phyloP scores from a whole-genome alignment of 2,329 filamentous ascomycete genomes.

The Botryotinia convoluta region DNA sequence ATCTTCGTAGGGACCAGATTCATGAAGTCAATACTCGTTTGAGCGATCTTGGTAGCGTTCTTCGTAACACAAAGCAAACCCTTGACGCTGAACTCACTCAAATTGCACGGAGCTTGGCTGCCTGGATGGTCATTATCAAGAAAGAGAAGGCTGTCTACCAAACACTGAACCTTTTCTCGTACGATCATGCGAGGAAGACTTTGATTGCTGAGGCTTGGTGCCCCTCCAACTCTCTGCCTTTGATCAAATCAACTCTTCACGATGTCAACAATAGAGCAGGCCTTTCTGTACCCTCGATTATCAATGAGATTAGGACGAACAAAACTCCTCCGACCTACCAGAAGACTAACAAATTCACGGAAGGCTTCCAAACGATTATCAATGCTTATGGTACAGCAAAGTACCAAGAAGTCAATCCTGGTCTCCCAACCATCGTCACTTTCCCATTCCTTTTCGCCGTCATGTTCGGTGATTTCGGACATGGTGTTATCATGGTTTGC shows the following conservation, averaged over 20 bases:
- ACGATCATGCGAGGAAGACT: slow-evolving; percentile 91
- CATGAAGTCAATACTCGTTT: slow-evolving; percentile 95
- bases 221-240: slow-evolving; percentile 81
- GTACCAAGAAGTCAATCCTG: slow-evolving; percentile 96
- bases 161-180: slow-evolving; percentile 93
- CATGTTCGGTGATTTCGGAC: slow-evolving; percentile 99
- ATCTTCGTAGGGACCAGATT: slow-evolving; percentile 91
- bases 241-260: slow-evolving; percentile 90
- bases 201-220: slow-evolving; percentile 98
- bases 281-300: slow-evolving; percentile 94
- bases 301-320: slow-evolving; percentile 95
- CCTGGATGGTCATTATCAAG: slow-evolving; percentile 96
- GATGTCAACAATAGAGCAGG: slow-evolving; percentile 96
- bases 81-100: slow-evolving; percentile 90
- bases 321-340: slow-evolving; percentile 97
- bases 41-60: slow-evolving; percentile 84
- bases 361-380: slow-evolving; percentile 98
- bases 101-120: slow-evolving; percentile 86
- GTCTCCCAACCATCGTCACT: slow-evolving; percentile 90
- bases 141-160: slow-evolving; percentile 99
- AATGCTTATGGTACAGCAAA: slow-evolving; percentile 97
- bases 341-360: slow-evolving; percentile 97
- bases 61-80: slow-evolving; percentile 92
- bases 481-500: slow-evolving; percentile 83
- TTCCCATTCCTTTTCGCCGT: slow-evolving; percentile 99